Evolutionary conservation across 495 filamentous ascomycete genomes (phyloP), one percentile per base, ranked within the genome.

Genomic region (Usnea hakonensis): DNA sequence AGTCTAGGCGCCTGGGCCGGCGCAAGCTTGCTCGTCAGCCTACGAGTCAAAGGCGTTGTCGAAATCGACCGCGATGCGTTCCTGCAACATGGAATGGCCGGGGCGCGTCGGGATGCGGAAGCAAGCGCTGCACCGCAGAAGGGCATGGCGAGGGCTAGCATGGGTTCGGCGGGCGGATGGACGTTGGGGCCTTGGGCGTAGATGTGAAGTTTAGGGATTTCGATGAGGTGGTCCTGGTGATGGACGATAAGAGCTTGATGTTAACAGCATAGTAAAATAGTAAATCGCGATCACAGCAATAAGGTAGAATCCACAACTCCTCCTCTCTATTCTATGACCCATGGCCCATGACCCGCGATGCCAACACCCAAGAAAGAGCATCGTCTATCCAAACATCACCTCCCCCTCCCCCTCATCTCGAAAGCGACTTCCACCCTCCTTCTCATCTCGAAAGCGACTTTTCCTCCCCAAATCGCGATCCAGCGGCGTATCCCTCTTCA

Each of bases 1-100:
- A 90, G 88, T 7, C 76, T 97, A 0, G 94, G 94, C 0, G 78
- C 90, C 8, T 98, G 94, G 93, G 84, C 86, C 40, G 94, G 94
- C 21, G 91, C 86, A 6, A 96, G 91, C 74, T 70, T 98, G 57
- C 74, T 92, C 3, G 86, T 87, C 0, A 85, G 85, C 56, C 75
- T 96, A 66, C 91, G 91, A 66, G 79, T 94, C 32, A 84, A 85
- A 33, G 88, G 90, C 0, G 76, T 91, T 50, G 86, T 91, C 3
- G 88, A 91, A 67, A 82, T 97, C 41, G 95, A 97, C 65, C 79
- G 89, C 44, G 95, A 98, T 53, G 81, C 84, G 41, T 96, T 90
- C 77, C 74, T 90, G 59, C 85, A 87, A 63, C 82, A 94, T 65
- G 91, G 91, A 3, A 73, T 87, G 43, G 79, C 83, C 23, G 90